A percentile compares a stretch with the other conserved stretches of the same genome.
Conservation (phyloP, 345 rosid species). For the Bruguiera parviflora region DNA sequence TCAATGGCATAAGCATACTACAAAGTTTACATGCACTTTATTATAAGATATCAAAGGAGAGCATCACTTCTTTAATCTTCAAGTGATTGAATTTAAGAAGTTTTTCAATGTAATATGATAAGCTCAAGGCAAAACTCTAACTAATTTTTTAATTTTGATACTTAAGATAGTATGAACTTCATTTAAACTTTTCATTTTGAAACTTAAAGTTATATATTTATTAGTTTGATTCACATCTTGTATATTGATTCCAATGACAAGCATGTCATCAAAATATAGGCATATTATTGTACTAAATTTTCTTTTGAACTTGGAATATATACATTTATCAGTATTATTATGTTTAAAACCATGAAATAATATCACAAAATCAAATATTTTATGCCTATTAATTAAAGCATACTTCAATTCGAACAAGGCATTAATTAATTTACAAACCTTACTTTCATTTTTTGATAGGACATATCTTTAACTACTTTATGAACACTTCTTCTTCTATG, state of each 20-base stretch:
- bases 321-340: not conserved
- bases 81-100: not conserved
- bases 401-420: not conserved
- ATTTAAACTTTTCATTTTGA: too few species aligned
- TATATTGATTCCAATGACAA: too few species aligned
- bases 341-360: not conserved
- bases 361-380: not conserved
- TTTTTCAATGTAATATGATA: not conserved
- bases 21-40: too few species aligned
- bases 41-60: too few species aligned
- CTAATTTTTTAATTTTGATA: not conserved
- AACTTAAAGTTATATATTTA: too few species aligned
- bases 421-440: not conserved
- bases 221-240: too few species aligned
- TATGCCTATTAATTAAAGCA: not conserved
- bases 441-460: not conserved
- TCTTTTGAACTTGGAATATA: not conserved
- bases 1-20: too few species aligned
- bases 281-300: not conserved
- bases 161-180: not conserved
- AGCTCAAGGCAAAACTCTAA: not conserved
- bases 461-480: not conserved
- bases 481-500: not conserved
- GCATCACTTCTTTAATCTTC: too few species aligned
- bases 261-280: too few species aligned